Base-by-base conservation (phyloP, 2,329 filamentous ascomycete genomes). In the Fusarium buxicola region DNA sequence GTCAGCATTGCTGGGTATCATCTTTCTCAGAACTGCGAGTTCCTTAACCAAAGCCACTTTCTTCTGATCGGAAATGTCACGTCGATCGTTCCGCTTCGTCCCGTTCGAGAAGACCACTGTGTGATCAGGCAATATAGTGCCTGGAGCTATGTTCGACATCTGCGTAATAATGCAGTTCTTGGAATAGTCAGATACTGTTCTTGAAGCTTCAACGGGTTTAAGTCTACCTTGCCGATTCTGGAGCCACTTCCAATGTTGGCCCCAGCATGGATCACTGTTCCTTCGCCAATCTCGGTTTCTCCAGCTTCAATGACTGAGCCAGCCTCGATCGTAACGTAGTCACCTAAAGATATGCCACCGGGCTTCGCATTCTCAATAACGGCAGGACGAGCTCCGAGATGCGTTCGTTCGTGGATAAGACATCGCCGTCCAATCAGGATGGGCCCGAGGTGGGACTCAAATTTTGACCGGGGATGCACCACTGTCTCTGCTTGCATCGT, bases 391-490 rank as follows among this genome's bases (percentile, higher is more conserved):
- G 80, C 82, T 13, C 87, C 87, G 13, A 91, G 73, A 18, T 81
- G 78, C 8, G 83, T 77, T 55, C 86, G 80, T 77, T 98, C 95
- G 67, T 90, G 87, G 38, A 98, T 83, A 40, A 97, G 90, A 69
- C 91, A 95, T 48, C 90, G 88, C 56, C 92, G 88, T 24, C 94
- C 93, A 58, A 96, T 86, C 25, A 88, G 88, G 66, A 98, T 88
- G 38, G 92, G 89, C 5, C 92, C 92, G 47, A 89, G 83, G 55
- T 88, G 87, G 8, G 94, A 90, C 70, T 93, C 91, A 54, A 97
- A 84, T 60, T 89, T 88, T 13, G 89, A 86, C 44, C 94, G 91
- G 1, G 95, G 94, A 71, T 98, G 94, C n/a, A 99, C 79, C 7
- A 97, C 86, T 4, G 87, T 89, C 71, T 92, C 89, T 21, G 91